Evolutionary conservation across 2,329 filamentous ascomycete species (phyloP).

Genomic region (Colletotrichum caudatum): DNA sequence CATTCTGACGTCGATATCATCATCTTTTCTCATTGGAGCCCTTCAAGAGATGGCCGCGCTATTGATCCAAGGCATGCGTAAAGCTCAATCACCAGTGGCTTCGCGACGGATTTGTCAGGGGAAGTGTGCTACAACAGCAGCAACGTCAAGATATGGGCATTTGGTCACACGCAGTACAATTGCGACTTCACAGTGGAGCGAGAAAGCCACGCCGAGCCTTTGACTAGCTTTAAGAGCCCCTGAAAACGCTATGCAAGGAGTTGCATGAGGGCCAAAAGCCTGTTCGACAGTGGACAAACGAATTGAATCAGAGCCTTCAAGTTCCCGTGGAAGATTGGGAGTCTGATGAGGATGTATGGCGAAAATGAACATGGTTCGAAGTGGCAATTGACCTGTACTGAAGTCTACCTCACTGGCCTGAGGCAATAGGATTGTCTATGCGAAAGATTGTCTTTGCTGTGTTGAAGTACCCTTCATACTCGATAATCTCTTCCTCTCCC

Average conservation of each 20-base stretch:
- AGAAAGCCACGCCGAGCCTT: slow-evolving; percentile 39
- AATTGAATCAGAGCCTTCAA: slow-evolving; percentile 39
- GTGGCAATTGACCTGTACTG: background rate
- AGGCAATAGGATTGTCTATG: slow-evolving; percentile 48
- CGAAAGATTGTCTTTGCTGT: slow-evolving; percentile 55
- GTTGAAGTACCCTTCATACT: slow-evolving; percentile 62
- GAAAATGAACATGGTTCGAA: background rate
- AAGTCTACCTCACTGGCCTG: background rate
- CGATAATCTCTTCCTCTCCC: slow-evolving; percentile 50
- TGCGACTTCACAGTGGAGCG: slow-evolving; percentile 52
- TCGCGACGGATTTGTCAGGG: slow-evolving; percentile 55
- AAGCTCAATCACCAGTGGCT: slow-evolving; percentile 50
- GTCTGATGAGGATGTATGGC: slow-evolving; percentile 2
- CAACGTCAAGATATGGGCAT: slow-evolving; percentile 58
- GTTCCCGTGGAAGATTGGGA: background rate
- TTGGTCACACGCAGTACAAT: slow-evolving; percentile 63
- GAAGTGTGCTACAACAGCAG: slow-evolving; percentile 54
- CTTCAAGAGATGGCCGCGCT: slow-evolving; percentile 50
- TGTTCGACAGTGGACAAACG: slow-evolving; percentile 41
- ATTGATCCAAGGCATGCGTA: slow-evolving; percentile 51
- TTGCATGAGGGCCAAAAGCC: slow-evolving; percentile 39
- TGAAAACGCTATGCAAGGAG: slow-evolving; percentile 41
- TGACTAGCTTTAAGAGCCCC: slow-evolving; percentile 45
- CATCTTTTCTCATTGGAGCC: slow-evolving; percentile 59
- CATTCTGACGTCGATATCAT: slow-evolving; percentile 47